Base-by-base conservation (phyloP, 1,284 basidiomycete species). In the Malassezia restricta region DNA sequence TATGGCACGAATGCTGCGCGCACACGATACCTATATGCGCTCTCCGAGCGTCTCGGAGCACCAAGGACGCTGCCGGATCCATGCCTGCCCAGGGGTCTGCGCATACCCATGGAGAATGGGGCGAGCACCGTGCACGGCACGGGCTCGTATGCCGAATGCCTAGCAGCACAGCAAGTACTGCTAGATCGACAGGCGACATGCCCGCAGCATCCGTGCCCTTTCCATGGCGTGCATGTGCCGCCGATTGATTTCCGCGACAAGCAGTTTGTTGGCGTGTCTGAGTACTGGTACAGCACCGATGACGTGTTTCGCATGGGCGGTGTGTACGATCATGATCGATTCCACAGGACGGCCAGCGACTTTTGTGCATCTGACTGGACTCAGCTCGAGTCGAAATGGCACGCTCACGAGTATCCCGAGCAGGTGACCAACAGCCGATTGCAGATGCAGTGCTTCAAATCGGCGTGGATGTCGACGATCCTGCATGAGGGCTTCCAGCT, bases 261-360 rank as follows among this genome's bases (percentile, higher is more conserved):
- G 17, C 86, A 86, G 57, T 96, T 98, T 71, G 95, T 99, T 62
- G 94, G 94, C 4, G 84, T 98, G 31, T 92, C 88, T 9, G 94
- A 99, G 75, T 99, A 98, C 74, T 99, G 92, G 91, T 98, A 95
- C 76, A 95, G 91, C 28, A 87, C 90, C 6, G 88, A 96, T 65
- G 89, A 96, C 71, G 84, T 96, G 38, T 90, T 96, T 62, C 86
- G 86, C 3, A 79, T 95, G 1, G 92, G 91, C 11, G 94, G 94
- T 1, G 80, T 88, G 6, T 98, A 95, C 77, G 87, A 98, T 73
- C 92, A 87, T 74, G 86, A 89, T 20, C 84, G 91, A 67, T 98
- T 94, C 75, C 92, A 98, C 72, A 83, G 84, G 45, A 87, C 89
- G 3, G 94, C 94, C 29, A 81, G 82, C 20, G 78, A 82, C 24